Evolutionary conservation across 2,329 filamentous ascomycete species (phyloP).

Genomic region (Ophiostoma tasmaniense): DNA sequence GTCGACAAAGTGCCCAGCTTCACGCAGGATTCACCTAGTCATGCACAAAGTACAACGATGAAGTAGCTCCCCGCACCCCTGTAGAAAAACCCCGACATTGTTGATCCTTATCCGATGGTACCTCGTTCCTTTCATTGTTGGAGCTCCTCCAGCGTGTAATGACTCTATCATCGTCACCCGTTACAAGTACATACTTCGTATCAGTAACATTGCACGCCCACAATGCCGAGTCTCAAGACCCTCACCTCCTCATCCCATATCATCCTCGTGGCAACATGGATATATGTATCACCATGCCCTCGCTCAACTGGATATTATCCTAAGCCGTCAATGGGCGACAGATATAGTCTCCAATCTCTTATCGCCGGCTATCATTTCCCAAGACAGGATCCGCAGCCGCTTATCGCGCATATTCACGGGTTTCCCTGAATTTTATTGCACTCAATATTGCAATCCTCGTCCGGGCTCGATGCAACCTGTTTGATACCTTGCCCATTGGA

Average conservation of each 20-base stretch:
- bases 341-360: background rate
- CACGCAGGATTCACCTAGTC: background rate
- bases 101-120: background rate
- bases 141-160: background rate
- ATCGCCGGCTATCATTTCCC: background rate
- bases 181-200: too few species aligned
- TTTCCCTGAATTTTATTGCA: background rate
- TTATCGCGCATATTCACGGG: background rate
- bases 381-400: background rate
- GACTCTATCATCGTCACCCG: too few species aligned
- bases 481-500: background rate
- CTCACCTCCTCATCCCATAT: background rate
- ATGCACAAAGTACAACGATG: background rate
- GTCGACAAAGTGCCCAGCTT: background rate
- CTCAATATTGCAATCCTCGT: background rate
- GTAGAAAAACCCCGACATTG: background rate
- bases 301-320: background rate
- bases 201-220: too few species aligned
- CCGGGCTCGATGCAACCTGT: background rate
- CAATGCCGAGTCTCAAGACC: background rate
- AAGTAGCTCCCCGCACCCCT: background rate
- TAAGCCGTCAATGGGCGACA: constrained; percentile 1
- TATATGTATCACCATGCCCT: background rate
- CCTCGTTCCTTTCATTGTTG: background rate
- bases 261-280: background rate